Conservation (phyloP, 169 alveolate genomes). For the Eimeria acervulina region DNA sequence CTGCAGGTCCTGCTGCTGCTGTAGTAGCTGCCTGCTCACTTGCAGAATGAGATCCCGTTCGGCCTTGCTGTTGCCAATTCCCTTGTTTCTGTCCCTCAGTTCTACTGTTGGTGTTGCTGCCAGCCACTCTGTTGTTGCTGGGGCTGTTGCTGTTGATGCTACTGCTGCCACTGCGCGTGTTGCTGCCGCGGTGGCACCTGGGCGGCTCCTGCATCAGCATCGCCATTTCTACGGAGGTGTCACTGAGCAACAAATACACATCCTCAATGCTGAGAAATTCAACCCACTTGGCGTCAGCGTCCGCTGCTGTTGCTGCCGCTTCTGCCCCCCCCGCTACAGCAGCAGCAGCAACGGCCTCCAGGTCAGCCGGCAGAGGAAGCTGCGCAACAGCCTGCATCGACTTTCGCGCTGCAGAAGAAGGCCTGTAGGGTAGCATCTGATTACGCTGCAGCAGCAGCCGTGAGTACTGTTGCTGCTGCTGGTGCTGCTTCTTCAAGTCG, state of each 20-base stretch:
- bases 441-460: constrained; percentile 38
- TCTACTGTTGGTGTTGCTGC: not conserved
- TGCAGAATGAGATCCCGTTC: not conserved
- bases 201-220: constrained; percentile 64
- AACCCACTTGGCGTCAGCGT: constrained; percentile 16
- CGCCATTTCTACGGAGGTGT: not conserved
- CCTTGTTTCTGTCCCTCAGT: not conserved
- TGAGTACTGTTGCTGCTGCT: constrained; percentile 58
- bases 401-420: constrained; percentile 44
- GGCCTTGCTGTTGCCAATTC: not conserved
- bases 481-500: constrained; percentile 60
- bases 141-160: constrained; percentile 59
- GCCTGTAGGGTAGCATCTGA: constrained; percentile 62
- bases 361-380: constrained; percentile 54
- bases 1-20: not conserved
- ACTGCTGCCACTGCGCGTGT: constrained; percentile 43
- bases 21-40: not conserved
- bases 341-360: constrained; percentile 44
- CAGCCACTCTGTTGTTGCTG: not conserved
- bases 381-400: constrained; percentile 65
- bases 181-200: not conserved
- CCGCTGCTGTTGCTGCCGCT: constrained; percentile 38
- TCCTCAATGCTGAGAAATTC: constrained; percentile 26
- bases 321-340: constrained; percentile 1
- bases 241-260: constrained; percentile 31